Evolutionary conservation across 2,329 filamentous ascomycete genomes (phyloP), one percentile per base, ranked within the genome.

Genomic region (Arthrobotrys pseudoclavata): DNA sequence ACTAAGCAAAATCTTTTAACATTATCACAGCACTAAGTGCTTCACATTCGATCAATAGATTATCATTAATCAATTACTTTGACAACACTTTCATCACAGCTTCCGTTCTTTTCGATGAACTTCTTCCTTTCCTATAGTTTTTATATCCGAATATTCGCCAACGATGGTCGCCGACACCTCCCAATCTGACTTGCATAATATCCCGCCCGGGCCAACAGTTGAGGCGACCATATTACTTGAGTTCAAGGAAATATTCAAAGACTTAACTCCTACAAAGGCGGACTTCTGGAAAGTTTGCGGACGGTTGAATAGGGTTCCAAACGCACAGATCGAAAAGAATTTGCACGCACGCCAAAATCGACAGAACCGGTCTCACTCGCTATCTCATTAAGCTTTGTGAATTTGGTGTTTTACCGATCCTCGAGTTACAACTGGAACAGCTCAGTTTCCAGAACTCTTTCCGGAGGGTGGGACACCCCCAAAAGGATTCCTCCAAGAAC

Each of bases 361-460:
- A 20, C 6, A 37, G 29, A 22, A 2, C 29, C 9, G 15, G n/a
- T 7, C 52, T 57, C 9, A 40, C 22, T 13, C 2, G 6, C 9
- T 34, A n/a, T 12, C 29, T 57, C 12, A n/a, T 57, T 22, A 18
- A 57, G n/a, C 24, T 57, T 9, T 57, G 52, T 22, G 18, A 34
- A 57, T 13, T n/a, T 2, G 29, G 29, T 13, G 26, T 22, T 57
- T 57, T 22, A 13, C 4, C 6, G 29, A 40, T 22, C 3, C 31
- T 20, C 2, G 29, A 22, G 9, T 4, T 37, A n/a, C 2, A 34
- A 6, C 12, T 12, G 12, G 18, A 6, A 22, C 22, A 18, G 18
- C 3, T 34, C 31, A 10, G 31, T 9, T 55, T 34, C 50, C 50
- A 13, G 26, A 34, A 18, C 50, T 55, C 3, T 52, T 52, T 15